Evolutionary conservation across 805 yeast genomes (phyloP).

Genomic region (Torulaspora indica): DNA sequence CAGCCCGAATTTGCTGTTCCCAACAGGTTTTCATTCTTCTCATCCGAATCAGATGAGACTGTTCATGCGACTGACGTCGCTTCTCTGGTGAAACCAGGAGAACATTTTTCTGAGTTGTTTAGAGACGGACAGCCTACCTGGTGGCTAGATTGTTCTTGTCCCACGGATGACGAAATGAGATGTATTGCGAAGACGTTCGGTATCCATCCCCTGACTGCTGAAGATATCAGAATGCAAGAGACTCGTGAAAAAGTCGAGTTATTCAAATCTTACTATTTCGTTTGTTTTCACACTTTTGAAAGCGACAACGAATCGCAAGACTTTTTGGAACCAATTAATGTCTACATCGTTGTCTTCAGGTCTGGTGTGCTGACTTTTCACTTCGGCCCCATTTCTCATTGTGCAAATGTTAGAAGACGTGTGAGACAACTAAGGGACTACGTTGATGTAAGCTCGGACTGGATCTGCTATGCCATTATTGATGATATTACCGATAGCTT

Average conservation of each 20-base stretch:
- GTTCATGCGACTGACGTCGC: constrained; percentile 85
- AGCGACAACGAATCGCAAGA: constrained; percentile 75
- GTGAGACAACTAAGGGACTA: constrained; percentile 74
- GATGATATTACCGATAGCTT: constrained; percentile 84
- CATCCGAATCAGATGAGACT: constrained; percentile 78
- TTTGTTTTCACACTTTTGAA: constrained; percentile 95
- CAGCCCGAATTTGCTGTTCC: constrained; percentile 41
- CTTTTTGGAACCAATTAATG: constrained; percentile 74
- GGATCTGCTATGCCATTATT: constrained; percentile 77
- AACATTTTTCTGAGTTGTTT: constrained; percentile 64
- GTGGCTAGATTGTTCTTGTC: constrained; percentile 95
- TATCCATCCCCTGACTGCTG: constrained; percentile 95
- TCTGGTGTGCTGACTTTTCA: constrained; percentile 67
- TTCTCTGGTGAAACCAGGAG: constrained; percentile 61
- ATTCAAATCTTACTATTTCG: constrained; percentile 85
- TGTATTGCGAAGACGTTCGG: constrained; percentile 90
- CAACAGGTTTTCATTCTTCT: constrained; percentile 79
- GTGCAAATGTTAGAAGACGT: constrained; percentile 76
- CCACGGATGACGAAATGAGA: constrained; percentile 93
- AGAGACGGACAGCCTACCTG: constrained; percentile 71
- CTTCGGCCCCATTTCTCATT: constrained; percentile 61
- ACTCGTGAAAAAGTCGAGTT: constrained; percentile 95
- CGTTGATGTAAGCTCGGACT: constrained; percentile 72
- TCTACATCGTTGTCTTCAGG: constrained; percentile 66
- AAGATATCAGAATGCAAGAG: constrained; percentile 94